Evolutionary conservation across 306 rosid genomes (phyloP), one percentile per base, ranked within the genome.

Genomic region (Dicorynia guianensis): DNA sequence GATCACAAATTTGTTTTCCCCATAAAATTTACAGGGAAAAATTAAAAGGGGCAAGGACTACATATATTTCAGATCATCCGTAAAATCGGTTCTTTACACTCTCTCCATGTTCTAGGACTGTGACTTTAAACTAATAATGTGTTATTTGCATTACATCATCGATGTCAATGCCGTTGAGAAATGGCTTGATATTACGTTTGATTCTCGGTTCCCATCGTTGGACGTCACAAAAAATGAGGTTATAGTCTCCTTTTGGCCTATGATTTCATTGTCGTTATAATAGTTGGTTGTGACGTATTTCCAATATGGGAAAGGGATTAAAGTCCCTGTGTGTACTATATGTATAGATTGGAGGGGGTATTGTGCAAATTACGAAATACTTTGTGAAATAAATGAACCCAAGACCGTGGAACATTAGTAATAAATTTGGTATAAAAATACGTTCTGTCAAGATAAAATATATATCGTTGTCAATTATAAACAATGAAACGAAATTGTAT

Each of bases 331-430:
- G 52, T 19, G 8, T 35, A 5, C 36, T 57, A 35, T 19, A 19
- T 13, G 25, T 44, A 2, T 19, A 54, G 19, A 65, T 0, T 42
- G 49, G 1, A 18, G 15, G 4, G 38, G 61, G 30, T 56, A 43
- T 11, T 25, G 30, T 25, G 30, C 30, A 25, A 25, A 25, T 2
- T 46, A 10, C n/a, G 73, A 68, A 66, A 68, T 66, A 75, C 78
- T 86, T 83, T 70, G 75, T 55, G 84, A 83, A 85, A 79, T 90
- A 71, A 90, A 90, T 85, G 91, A 87, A 62, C 61, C 70, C 76
- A 77, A 38, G 76, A 69, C 77, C 40, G 70, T 67, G 63, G 69
- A 71, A 82, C 66, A 74, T 79, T 63, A 78, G 64, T 87, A 79
- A 82, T 63, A 85, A 75, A 66, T 81, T 81, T 46, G 74, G 59